Base-by-base conservation (phyloP, 306 rosid genomes). In the Hylodesmum podocarpum region DNA sequence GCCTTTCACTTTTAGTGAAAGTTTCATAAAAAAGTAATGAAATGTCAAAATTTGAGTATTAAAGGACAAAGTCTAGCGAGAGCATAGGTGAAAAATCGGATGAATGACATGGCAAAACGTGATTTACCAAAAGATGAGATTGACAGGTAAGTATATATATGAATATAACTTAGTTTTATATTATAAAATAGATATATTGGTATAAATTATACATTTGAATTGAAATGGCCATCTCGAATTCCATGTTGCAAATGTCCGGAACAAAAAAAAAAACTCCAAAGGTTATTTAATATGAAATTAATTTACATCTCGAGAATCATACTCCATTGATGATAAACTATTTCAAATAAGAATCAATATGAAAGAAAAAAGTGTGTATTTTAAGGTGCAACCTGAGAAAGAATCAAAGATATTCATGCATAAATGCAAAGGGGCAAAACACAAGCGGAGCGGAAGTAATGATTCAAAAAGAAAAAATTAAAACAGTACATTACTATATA, bases 401-500 rank as follows among this genome's bases (percentile, higher is more conserved):
- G 10, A 54, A 54, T 54, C 24, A 59, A 28, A 15, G 21, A 59
- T 12, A 27, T 58, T 6, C 10, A 27, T 28, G 19, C 19, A 27
- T 15, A 2, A 2, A 8, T 14, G n/a, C 15, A 10, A 34, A 62
- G 25, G 25, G 70, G 10, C 22, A 19, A 15, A 29, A 59, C 18
- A 8, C 13, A 36, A 18, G 70, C 70, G 16, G 2, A 9, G 46
- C 8, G 27, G 47, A 19, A 19, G 39, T 21, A 4, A 10, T 34
- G n/a, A 37, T 15, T 14, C 18, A 64, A 6, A 11, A 34, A 16
- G 14, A 33, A 10, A 63, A 10, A 16, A 29, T 54, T 69, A 13
- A 13, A 49, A 58, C 22, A 29, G 47, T 7, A 39, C 41, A 65
- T 1, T 14, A 73, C 12, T 80, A 84, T 74, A 43, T 46, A 70